Percentiles rank a stretch among this genome's conserved stretches.
phyloP scores from a whole-genome alignment of 768 basidiomycete species.

The Xanthoconium stramineum region DNA sequence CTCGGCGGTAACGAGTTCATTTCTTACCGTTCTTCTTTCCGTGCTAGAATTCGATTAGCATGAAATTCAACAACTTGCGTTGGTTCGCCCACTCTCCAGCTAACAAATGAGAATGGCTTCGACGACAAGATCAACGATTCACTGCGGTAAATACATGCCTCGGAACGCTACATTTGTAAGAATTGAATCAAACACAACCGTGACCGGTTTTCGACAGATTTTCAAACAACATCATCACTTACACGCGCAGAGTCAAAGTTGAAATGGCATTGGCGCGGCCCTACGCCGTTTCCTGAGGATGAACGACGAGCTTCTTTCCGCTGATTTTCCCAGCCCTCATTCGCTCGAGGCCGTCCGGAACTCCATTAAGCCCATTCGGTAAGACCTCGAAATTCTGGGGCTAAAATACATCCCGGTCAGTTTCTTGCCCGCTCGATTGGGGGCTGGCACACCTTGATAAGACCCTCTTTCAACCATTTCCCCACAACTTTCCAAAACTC shows the following conservation, averaged over 20 bases:
- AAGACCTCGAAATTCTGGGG: constrained; percentile 43
- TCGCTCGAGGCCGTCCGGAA: constrained; percentile 35
- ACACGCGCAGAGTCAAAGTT: constrained; percentile 6
- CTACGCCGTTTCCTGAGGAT: constrained; percentile 37
- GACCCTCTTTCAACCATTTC: constrained; percentile 25
- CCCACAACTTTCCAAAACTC: constrained; percentile 20
- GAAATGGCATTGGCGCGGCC: background rate
- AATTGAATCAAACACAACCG: background rate
- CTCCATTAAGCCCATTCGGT: constrained; percentile 38
- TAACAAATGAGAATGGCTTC: no score
- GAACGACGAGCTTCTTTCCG: constrained; percentile 40
- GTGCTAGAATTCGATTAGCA: background rate
- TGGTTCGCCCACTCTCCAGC: background rate
- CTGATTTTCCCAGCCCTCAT: constrained; percentile 38
- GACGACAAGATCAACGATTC: background rate
- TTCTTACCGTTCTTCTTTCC: background rate
- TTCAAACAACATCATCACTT: constrained; percentile 4
- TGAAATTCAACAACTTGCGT: background rate
- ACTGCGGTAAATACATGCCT: constrained; percentile 7
- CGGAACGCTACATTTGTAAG: background rate
- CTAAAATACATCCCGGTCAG: constrained; percentile 19
- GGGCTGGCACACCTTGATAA: constrained; percentile 20
- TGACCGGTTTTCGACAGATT: background rate
- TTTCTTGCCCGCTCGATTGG: background rate
- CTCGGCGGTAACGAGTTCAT: background rate